Conservation (phyloP, 805 yeast species). For the Teunomyces kruisii region DNA sequence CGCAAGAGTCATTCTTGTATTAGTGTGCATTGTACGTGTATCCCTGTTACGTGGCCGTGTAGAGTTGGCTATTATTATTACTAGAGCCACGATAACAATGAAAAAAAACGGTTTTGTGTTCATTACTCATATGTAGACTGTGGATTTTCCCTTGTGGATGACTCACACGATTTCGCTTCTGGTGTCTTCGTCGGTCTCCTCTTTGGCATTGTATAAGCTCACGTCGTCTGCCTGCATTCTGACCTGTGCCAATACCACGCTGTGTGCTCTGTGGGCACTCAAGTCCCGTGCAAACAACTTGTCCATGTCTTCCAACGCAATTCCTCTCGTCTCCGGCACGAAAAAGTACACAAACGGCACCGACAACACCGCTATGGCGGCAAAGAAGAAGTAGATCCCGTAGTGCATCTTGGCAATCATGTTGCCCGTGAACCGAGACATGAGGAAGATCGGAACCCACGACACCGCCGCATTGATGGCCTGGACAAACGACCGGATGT, state of each 20-base stretch:
- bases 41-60: too few relatives aligned
- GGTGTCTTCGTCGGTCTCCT: not conserved
- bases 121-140: too few relatives aligned
- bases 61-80: too few relatives aligned
- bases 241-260: constrained; percentile 17
- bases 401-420: constrained; percentile 37
- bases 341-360: constrained; percentile 39
- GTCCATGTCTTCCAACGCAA: constrained; percentile 31
- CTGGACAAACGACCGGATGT: constrained; percentile 39
- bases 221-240: constrained; percentile 13
- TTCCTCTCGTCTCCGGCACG: constrained; percentile 41
- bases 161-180: not conserved
- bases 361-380: constrained; percentile 30
- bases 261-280: constrained; percentile 23
- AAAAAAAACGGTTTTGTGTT: too few relatives aligned
- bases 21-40: too few relatives aligned
- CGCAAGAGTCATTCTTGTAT: too few relatives aligned
- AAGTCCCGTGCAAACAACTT: constrained; percentile 21
- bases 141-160: too few relatives aligned
- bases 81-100: too few relatives aligned
- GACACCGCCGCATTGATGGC: constrained; percentile 41
- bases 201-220: constrained; percentile 1
- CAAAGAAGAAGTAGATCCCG: constrained; percentile 40
- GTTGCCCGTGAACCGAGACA: constrained; percentile 33
- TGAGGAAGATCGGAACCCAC: constrained; percentile 40